A percentile compares a stretch with the other conserved stretches of the same genome.
Conservation (phyloP, 2,329 filamentous ascomycete genomes). For the Dactylellina sp. region DNA sequence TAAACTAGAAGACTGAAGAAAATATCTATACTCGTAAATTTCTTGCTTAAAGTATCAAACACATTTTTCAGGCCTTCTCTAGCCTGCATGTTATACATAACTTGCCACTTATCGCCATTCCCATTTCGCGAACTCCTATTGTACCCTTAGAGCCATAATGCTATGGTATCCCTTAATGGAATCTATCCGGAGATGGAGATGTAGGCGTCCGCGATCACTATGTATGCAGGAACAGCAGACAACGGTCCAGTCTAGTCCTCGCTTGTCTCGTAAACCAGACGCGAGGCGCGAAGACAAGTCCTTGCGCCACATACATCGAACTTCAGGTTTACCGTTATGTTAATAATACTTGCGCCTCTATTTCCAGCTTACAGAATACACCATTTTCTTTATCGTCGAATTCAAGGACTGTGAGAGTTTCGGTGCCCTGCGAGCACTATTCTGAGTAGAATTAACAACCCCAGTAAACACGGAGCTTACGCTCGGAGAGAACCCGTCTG, state of each 20-base stretch:
- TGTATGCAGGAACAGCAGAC: not conserved
- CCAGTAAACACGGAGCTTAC: not conserved
- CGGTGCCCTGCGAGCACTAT: not conserved
- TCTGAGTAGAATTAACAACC: not conserved
- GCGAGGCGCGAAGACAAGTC: no score
- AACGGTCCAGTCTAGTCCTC: no score
- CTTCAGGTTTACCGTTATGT: constrained; percentile 15
- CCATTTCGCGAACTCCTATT: constrained; percentile 19
- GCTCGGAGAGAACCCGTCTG: constrained; percentile 18
- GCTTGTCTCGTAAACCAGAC: no score
- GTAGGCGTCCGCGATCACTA: constrained; percentile 3
- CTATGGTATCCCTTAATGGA: constrained; percentile 3
- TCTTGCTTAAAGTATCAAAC: constrained; percentile 4
- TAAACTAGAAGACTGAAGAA: not conserved
- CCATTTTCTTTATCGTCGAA: not conserved
- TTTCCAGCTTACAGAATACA: constrained; percentile 17
- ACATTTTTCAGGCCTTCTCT: constrained; percentile 27
- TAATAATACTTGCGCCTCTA: constrained; percentile 25
- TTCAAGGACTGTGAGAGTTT: not conserved
- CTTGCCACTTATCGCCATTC: not conserved
- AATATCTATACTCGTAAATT: constrained; percentile 9
- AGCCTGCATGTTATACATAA: constrained; percentile 21
- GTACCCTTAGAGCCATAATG: constrained; percentile 16
- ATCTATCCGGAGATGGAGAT: not conserved
- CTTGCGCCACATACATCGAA: constrained; percentile 12